Base-by-base conservation (phyloP, 306 rosid species). In the Bauhinia variegata region DNA sequence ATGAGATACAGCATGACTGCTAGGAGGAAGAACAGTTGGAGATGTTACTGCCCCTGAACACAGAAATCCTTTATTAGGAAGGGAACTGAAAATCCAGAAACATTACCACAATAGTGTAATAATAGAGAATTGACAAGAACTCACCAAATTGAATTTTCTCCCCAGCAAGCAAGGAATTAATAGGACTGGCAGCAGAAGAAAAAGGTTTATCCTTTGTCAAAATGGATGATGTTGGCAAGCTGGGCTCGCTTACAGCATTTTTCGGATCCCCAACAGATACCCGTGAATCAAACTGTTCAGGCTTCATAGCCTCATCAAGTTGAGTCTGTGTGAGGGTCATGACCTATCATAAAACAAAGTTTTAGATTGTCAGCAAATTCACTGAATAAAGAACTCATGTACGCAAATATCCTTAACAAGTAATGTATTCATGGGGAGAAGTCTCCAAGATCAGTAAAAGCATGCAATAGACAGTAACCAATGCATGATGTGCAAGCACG, bases 101-200 rank as follows among this genome's bases (percentile, higher is more conserved):
- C 58, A 56, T 70, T 7, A 54, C 47, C 51, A 19, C 12, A 36
- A 8, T 36, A 5, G 28, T 36, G 9, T 36, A 0, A 36, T 36
- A 36, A 36, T 36, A 5, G 41, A 5, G 2, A 3, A 36, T 36
- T 36, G 41, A 36, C 9, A 36, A 36, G 6, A 36, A 36, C 41
- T 84, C 65, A 93, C 98, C 98, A 78, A 93, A 93, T 74, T 93
- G 98, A 80, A 93, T 93, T 84, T 89, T 89, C 84, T 93, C 98
- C 71, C 96, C 98, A 51, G 98, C 96, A 78, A 93, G 96, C 73
- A 93, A 79, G 57, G 98, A 93, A 77, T 83, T 89, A 60, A 93
- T 82, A 54, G 98, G 95, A 70, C 83, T 89, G 49, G 85, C 75
- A 50, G 80, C 72, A 76, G 98, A 83, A 7, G 93, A 78, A 52